Conservation (phyloP, 2,329 filamentous ascomycete species). For the Cyanodermella asteris region DNA sequence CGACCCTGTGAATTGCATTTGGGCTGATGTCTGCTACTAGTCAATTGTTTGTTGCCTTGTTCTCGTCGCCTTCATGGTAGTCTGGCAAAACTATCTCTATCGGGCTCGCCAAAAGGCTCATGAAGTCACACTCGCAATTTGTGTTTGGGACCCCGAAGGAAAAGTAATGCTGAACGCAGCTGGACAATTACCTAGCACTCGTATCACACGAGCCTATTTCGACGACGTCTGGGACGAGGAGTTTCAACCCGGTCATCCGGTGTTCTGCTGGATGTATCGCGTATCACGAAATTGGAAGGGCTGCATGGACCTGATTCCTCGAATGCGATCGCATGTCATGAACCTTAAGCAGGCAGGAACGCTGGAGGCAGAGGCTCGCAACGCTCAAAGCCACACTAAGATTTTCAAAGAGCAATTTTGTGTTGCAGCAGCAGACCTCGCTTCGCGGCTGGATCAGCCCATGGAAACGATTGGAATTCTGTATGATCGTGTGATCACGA, state of each 20-base stretch:
- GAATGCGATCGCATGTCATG: constrained; percentile 47
- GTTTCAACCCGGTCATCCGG: constrained; percentile 53
- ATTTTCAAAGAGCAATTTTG: constrained; percentile 72
- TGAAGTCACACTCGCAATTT: constrained; percentile 30
- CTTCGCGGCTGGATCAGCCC: constrained; percentile 40
- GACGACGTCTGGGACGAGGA: constrained; percentile 41
- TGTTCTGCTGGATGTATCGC: constrained; percentile 74
- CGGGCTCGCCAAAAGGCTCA: constrained; percentile 37
- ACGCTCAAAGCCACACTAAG: constrained; percentile 28
- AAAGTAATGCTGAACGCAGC: constrained; percentile 24
- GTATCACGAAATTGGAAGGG: constrained; percentile 58
- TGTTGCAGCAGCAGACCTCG: constrained; percentile 52
- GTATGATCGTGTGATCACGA: constrained; percentile 55
- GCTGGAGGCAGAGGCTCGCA: not conserved
- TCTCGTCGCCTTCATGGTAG: constrained; percentile 32
- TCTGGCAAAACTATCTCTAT: constrained; percentile 30
- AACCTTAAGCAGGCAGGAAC: not conserved
- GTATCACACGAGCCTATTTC: constrained; percentile 59
- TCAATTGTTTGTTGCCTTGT: constrained; percentile 39
- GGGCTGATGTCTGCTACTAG: constrained; percentile 9
- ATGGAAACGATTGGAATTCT: constrained; percentile 44
- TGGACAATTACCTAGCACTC: constrained; percentile 26
- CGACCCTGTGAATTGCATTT: not conserved
- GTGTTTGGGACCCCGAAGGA: constrained; percentile 21
- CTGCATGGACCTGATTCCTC: constrained; percentile 43